Conservation (phyloP, 2,329 filamentous ascomycete genomes). For the Cyphellophora attinorum region DNA sequence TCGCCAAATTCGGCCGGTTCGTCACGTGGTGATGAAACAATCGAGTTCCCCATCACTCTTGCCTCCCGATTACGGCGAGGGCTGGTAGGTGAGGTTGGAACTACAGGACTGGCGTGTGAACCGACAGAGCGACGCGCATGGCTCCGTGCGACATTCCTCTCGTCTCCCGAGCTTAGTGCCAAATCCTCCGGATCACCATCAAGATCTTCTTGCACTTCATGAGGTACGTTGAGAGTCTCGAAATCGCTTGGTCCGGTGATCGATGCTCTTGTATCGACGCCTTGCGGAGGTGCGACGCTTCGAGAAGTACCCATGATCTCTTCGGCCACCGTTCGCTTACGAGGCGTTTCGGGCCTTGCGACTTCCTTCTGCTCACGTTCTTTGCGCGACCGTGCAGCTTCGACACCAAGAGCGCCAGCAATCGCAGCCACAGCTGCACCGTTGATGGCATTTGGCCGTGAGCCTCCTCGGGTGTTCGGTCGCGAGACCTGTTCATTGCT, state of each 20-base stretch:
- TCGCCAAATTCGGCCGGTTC: neutral
- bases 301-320: neutral
- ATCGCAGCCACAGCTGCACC: conserved; percentile 15
- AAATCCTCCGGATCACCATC: conserved; percentile 7
- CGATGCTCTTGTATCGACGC: conserved; percentile 2
- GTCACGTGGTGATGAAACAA: neutral
- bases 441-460: conserved; percentile 6
- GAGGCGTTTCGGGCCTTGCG: neutral
- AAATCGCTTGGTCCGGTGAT: conserved; percentile 4
- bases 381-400: conserved; percentile 10
- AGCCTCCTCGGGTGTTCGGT: neutral
- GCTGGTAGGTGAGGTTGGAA: neutral
- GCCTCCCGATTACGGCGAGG: neutral
- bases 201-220: neutral
- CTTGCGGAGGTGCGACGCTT: neutral
- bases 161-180: conserved; percentile 8
- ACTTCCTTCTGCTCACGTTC: neutral
- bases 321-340: neutral
- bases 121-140: no score
- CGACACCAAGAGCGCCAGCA: conserved; percentile 16
- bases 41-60: neutral
- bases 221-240: conserved; percentile 3
- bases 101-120: no score
- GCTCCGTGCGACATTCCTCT: no score
- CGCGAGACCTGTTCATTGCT: no score